Base-by-base conservation (phyloP, 2,329 filamentous ascomycete genomes). In the Bipolaris oryzae region DNA sequence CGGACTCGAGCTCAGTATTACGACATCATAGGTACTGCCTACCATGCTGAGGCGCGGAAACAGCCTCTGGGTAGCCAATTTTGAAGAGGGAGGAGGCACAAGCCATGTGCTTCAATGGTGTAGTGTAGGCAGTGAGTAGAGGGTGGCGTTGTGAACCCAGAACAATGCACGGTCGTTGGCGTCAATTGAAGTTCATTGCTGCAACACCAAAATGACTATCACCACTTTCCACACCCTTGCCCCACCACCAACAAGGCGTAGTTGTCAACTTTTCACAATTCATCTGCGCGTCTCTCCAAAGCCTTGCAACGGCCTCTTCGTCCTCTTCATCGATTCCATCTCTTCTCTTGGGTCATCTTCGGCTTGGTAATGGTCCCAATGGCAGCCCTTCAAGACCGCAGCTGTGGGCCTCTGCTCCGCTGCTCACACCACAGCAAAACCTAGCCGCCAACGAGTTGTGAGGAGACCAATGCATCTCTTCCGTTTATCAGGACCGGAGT, bases 1-100 rank as follows among this genome's bases (percentile, higher is more conserved):
- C 18, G 74, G 74, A n/a, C 72, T 72, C 13, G 73, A 75, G 20
- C 68, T 72, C 7, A 77, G 57, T 3, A 71, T 58, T 11, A 71
- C 67, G 13, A 71, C 63, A 21, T 70, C 60, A 55, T 63, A 69
- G 43, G 62, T 54, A 38, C 55, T 60, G 57, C 63, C 65, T 61
- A 65, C 64, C 69, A 71, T 70, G 28, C 57, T 62, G 60, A 62
- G 62, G 57, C 53, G 42, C n/a, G 47, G 57, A 37, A 54, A 31
- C 45, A 57, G 52, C 51, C 58, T 47, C 23, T 35, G 38, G 16
- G 16, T 25, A 60, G 58, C 55, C 55, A 58, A 31, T 49, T 25
- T 48, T 47, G 18, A 31, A 33, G 39, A 38, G 23, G 3, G 38
- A 16, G 16, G 37, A 49, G 38, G 43, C 10, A 38, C 37, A 21